Base-by-base conservation (phyloP, 768 basidiomycete genomes). In the Sporobolomyces pararoseus region DNA sequence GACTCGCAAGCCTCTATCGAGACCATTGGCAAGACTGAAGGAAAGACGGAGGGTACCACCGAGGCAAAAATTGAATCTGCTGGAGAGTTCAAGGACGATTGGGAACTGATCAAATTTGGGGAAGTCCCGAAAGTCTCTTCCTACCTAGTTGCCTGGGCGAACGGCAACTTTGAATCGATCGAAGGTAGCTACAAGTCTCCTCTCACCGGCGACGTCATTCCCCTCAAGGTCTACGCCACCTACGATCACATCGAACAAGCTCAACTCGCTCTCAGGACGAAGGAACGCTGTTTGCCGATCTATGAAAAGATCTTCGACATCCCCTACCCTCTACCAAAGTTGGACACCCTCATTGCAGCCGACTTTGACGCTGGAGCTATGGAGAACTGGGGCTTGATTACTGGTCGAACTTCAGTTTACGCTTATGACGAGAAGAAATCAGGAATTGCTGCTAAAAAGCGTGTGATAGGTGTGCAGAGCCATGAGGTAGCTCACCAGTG, bases 251-350 rank as follows among this genome's bases (percentile, higher is more conserved):
- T 96, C 75, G 83, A 87, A 73, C 91, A 92, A 77, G 88, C 88
- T 9, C 77, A 88, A 73, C 91, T 91, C 76, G 89, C 89, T 19
- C 86, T 98, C 49, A 91, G 94, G 74, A 87, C 95, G 74, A 95
- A 89, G 79, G 85, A 84, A 49, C 83, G 83, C 46, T 89, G 90
- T 14, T 81, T 96, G 19, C 92, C 93, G 21, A 78, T 92, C n/a
- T 97, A 94, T 79, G 94, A 98, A 80, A 83, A 88, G 78, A 84
- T 95, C 64, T 97, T 97, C 77, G 87, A 94, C 73, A 87, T 97
- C 72, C 89, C 88, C 66, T 98, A 88, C 79, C 91, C 94, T 29
- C 84, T 98, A 32, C 91, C 92, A 7, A 97, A 98, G 82, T 84
- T 98, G 51, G 95, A 97, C 77, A 94, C 93, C 3, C 83, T 98